A percentile compares a stretch with the other conserved stretches of the same genome.
These are phyloP conservation scores for Schwanniomyces occidentalis DNA, from an alignment of 805 yeast species.

Conservation along the genomic window DNA sequence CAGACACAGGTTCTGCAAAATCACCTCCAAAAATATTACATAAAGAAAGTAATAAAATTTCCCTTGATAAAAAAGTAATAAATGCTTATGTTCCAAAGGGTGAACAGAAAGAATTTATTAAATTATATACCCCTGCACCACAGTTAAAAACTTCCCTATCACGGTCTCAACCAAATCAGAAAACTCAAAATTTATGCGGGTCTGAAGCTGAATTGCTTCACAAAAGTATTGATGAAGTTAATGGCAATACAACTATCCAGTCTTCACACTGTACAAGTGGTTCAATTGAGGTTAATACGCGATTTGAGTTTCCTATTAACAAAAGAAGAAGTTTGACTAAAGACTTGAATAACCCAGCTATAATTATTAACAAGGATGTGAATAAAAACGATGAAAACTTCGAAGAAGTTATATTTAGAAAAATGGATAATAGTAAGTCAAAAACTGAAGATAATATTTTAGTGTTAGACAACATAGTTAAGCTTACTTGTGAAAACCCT, in stretches of 20 bases:
- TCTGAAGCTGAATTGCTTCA: neutral
- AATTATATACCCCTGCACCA: slow-evolving; percentile 25
- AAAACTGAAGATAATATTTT: slow-evolving; percentile 3
- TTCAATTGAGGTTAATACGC: slow-evolving; percentile 26
- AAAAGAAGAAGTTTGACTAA: neutral
- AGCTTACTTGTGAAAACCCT: too few relatives aligned
- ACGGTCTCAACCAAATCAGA: too few relatives aligned
- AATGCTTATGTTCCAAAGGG: slow-evolving; percentile 26
- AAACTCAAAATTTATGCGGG: too few relatives aligned
- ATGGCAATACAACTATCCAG: neutral
- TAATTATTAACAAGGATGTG: too few relatives aligned
- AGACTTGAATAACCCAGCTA: neutral
- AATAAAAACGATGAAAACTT: too few relatives aligned
- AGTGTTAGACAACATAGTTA: slow-evolving; percentile 4
- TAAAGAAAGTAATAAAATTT: slow-evolving; percentile 9
- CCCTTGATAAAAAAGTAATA: too few relatives aligned
- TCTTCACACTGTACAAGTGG: slow-evolving; percentile 3
- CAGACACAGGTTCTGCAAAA: too few relatives aligned
- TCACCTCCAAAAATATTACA: slow-evolving; percentile 1
- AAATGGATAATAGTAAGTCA: too few relatives aligned
- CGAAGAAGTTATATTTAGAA: too few relatives aligned
- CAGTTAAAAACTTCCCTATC: slow-evolving; percentile 15
- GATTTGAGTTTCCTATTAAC: slow-evolving; percentile 28
- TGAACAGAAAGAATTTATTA: slow-evolving; percentile 18
- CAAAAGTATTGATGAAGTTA: neutral